Base-by-base conservation (phyloP, 768 basidiomycete genomes). In the Macrolepiota albuminosa region DNA sequence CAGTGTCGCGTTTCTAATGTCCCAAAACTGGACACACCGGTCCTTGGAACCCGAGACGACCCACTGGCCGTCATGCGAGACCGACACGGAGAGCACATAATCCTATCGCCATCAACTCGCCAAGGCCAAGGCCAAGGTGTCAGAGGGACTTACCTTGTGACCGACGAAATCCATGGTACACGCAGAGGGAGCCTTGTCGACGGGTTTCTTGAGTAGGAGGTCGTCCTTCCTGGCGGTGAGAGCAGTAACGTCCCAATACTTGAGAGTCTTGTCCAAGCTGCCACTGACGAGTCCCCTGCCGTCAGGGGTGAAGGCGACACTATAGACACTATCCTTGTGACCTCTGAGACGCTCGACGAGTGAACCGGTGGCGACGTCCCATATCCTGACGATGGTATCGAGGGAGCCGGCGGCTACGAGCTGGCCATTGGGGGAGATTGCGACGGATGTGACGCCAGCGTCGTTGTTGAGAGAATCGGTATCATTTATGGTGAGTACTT, bases 41-140 rank as follows among this genome's bases (percentile, higher is more conserved):
- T 99, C 97, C 74, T 98, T 98, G 2, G 82, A 82, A 0, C 97
- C 96, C 10, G 93, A 95, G 6, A 96, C 95, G 65, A 98, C 88
- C 91, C 94, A 84, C 63, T 91, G 85, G 2, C 92, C 93, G 69
- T 98, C 95, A 62, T 93, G 90, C 42, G 92, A 93, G 37, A 95
- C 91, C 16, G 72, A 78, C 4, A 84, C 81, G 4, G 80, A 80
- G 14, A 84, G 71, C 18, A 84, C 81, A 63, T 82, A 82, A 64
- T 82, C 81, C 75, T 96, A 29, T 29, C 29, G 29, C 29, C 29
- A 29, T 29, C 29, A 29, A 29, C 29, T 29, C 29, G 29, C 29
- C 29, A 29, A 29, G 29, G 29, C 29, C 29, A 29, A 29, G 29
- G 29, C 29, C 2, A 29, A 29, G 29, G 29, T 4, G 29, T 4